Evolutionary conservation across 116 monocot genomes (phyloP).

Genomic region (Cymodocea nodosa): DNA sequence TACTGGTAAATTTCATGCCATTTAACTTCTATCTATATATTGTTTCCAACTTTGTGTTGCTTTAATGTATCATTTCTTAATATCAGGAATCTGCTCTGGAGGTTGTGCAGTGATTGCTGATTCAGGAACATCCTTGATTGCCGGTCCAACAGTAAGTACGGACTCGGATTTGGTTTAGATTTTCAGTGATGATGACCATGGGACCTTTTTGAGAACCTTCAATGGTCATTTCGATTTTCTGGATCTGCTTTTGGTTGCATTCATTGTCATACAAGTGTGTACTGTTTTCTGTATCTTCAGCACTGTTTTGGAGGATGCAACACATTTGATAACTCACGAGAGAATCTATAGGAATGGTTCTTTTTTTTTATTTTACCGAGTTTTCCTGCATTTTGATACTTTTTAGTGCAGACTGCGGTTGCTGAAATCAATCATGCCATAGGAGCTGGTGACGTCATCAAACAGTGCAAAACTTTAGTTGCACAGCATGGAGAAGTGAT

Average conservation of each 20-base stretch:
- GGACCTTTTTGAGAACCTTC: no score
- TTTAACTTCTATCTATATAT: background rate
- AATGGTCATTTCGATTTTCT: no score
- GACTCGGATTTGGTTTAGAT: background rate
- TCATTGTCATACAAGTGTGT: no score
- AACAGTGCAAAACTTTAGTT: conserved; percentile 60
- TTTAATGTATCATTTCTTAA: background rate
- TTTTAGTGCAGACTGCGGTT: conserved; percentile 29
- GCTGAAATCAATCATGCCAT: conserved; percentile 62
- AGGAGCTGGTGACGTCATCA: conserved; percentile 54
- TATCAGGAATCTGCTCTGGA: conserved; percentile 42
- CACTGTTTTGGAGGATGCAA: no score
- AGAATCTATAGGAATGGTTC: background rate
- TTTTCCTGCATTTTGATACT: background rate
- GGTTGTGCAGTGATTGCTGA: conserved; percentile 79
- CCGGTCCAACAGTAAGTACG: conserved; percentile 61
- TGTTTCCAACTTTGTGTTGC: background rate
- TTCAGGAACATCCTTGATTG: conserved; percentile 71
- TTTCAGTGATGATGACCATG: no score
- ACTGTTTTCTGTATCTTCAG: no score
- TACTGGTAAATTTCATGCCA: conserved; percentile 26
- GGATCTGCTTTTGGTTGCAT: no score
- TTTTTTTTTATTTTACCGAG: background rate
- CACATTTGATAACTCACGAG: background rate
- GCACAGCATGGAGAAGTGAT: conserved; percentile 57